Conservation (phyloP, 2,329 filamentous ascomycete species). For the Ploettnerulaceae sp. region DNA sequence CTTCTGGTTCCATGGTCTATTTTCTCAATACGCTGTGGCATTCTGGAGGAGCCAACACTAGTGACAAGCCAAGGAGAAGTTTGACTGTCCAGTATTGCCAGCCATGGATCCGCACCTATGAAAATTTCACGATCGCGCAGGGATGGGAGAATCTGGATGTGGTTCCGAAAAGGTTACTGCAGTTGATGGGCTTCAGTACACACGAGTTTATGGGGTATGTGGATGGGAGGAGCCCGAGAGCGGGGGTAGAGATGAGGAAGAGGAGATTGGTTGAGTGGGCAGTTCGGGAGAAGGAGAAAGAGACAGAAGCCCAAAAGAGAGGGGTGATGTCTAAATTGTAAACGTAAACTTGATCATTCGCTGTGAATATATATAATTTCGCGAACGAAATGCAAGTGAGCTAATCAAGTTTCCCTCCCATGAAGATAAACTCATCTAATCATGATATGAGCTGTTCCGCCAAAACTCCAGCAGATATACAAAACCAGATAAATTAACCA, state of each 20-base stretch:
- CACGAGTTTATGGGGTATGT: conserved; percentile 33
- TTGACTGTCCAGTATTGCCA: conserved; percentile 33
- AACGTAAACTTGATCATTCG: too few species aligned
- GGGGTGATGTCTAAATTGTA: too few species aligned
- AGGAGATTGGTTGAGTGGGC: conserved; percentile 30
- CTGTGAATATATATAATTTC: too few species aligned
- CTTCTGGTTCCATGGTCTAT: conserved; percentile 30
- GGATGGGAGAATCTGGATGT: conserved; percentile 32
- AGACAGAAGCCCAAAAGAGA: too few species aligned
- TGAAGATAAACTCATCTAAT: too few species aligned
- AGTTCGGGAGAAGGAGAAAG: too few species aligned
- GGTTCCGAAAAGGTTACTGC: conserved; percentile 26
- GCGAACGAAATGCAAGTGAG: too few species aligned
- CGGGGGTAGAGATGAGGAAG: conserved; percentile 32
- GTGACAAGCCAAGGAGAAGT: conserved; percentile 20
- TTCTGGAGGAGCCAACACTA: conserved; percentile 29
- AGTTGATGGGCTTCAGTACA: conserved; percentile 29
- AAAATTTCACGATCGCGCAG: conserved; percentile 37
- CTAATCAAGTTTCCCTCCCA: too few species aligned
- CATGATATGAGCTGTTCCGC: too few species aligned
- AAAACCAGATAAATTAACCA: too few species aligned
- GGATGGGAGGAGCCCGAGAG: conserved; percentile 28
- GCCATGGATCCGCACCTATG: conserved; percentile 36
- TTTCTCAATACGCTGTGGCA: conserved; percentile 33
- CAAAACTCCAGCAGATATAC: too few species aligned